These are phyloP conservation scores for Eucalyptus coolabah DNA, from an alignment of 345 rosid genomes.

Conservation along the genomic window DNA sequence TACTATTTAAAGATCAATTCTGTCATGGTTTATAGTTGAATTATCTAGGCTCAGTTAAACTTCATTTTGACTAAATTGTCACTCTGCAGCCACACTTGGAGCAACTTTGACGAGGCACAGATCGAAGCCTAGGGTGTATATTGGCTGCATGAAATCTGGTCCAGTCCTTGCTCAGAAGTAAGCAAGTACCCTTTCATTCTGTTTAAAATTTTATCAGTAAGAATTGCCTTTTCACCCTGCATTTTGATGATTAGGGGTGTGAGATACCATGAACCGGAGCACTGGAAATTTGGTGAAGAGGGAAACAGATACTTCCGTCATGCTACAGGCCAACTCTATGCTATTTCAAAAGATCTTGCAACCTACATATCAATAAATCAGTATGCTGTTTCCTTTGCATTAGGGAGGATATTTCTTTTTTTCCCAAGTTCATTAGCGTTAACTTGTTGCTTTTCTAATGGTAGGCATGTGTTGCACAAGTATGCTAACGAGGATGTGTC, in stretches of 20 bases:
- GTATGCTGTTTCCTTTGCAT: conserved; percentile 25
- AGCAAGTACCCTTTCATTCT: conserved; percentile 1
- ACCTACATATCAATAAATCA: conserved; percentile 77
- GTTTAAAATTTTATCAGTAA: not conserved
- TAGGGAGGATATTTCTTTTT: not conserved
- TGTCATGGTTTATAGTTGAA: not conserved
- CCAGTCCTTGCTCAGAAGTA: conserved; percentile 97
- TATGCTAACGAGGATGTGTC: conserved; percentile 94
- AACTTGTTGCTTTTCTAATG: not conserved
- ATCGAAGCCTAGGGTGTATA: conserved; percentile 65
- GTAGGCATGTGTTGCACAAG: conserved; percentile 79
- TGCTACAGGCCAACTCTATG: conserved; percentile 97
- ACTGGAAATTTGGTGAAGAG: conserved; percentile 96
- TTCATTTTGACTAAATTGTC: not conserved
- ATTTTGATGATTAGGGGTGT: conserved; percentile 48
- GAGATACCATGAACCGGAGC: conserved; percentile 92
- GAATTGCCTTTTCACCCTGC: not conserved
- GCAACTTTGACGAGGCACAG: conserved; percentile 67
- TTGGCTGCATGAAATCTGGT: conserved; percentile 98
- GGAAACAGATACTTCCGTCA: conserved; percentile 96
- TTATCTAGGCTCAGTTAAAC: not conserved
- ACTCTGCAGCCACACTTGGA: conserved; percentile 81
- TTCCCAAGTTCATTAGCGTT: not conserved
- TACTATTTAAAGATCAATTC: not conserved
- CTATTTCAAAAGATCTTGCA: conserved; percentile 82